Percentiles rank a stretch among this genome's conserved stretches.
Conservation (phyloP, 2,329 filamentous ascomycete genomes). For the Pseudogymnoascus sp. region DNA sequence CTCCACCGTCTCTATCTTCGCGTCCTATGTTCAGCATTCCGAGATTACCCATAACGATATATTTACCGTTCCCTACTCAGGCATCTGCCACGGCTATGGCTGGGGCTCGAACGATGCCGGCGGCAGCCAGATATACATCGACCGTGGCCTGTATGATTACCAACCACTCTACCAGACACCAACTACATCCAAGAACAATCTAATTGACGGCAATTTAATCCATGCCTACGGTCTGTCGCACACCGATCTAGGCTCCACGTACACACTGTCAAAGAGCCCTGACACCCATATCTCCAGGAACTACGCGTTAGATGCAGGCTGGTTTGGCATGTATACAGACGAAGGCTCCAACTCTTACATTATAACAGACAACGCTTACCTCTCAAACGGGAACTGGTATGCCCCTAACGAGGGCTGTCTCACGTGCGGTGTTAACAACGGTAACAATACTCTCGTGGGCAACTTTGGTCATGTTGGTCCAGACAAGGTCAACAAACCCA, state of each 20-base stretch:
- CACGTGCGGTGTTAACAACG: too few species aligned
- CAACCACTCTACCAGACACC: conserved; percentile 9
- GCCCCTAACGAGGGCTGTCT: too few species aligned
- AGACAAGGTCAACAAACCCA: too few species aligned
- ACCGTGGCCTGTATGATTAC: neutral
- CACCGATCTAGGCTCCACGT: neutral
- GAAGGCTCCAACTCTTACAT: neutral
- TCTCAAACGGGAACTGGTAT: too few species aligned
- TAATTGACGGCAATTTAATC: conserved; percentile 1
- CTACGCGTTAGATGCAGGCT: neutral
- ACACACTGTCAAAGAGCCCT: neutral
- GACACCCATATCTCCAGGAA: neutral
- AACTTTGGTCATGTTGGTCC: too few species aligned
- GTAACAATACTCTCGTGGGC: too few species aligned
- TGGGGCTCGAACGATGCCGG: conserved; percentile 5
- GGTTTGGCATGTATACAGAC: neutral
- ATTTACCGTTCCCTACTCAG: neutral
- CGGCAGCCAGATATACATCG: neutral
- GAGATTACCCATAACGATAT: neutral
- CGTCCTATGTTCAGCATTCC: neutral
- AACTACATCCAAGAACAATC: neutral
- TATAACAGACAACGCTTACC: neutral
- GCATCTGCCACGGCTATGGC: conserved; percentile 6
- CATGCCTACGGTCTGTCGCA: neutral
- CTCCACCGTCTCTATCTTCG: neutral